phyloP scores from a whole-genome alignment of 192 early-diverging fungal species.

The Glomus cerebriforme region DNA sequence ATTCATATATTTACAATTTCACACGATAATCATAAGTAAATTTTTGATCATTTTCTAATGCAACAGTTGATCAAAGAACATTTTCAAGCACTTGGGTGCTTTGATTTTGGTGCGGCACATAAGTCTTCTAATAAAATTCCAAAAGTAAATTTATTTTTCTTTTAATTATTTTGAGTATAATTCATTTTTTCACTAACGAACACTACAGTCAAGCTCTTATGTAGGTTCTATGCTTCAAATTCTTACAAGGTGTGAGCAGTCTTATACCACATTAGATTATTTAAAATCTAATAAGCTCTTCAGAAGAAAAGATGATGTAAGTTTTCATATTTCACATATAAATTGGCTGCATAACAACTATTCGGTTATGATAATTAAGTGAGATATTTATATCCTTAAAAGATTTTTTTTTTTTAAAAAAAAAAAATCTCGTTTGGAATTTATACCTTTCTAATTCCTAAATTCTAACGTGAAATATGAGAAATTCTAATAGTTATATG shows the following conservation, averaged over 20 bases:
- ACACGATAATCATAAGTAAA: too few relatives aligned
- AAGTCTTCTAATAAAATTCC: slow-evolving; percentile 11
- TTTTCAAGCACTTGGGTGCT: slow-evolving; percentile 34
- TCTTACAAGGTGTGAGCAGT: slow-evolving; percentile 9
- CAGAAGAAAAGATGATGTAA: slow-evolving; percentile 29
- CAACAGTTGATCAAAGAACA: slow-evolving; percentile 22
- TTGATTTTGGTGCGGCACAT: slow-evolving; percentile 32
- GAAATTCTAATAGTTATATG: too few relatives aligned
- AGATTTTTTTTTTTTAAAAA: too few relatives aligned
- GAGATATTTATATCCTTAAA: background rate
- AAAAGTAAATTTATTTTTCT: slow-evolving; percentile 9
- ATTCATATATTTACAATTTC: too few relatives aligned
- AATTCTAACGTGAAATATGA: too few relatives aligned
- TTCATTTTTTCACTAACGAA: background rate
- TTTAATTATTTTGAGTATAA: background rate
- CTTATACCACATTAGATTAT: slow-evolving; percentile 28
- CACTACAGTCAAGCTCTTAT: background rate
- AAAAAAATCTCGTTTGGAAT: too few relatives aligned
- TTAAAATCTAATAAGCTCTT: slow-evolving; percentile 21
- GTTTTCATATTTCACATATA: background rate
- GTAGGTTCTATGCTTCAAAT: background rate
- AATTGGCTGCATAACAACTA: background rate
- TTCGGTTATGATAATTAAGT: background rate
- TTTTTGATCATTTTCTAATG: too few relatives aligned
- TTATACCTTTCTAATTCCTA: too few relatives aligned